A percentile compares a stretch with the other conserved stretches of the same genome.
phyloP scores from a whole-genome alignment of 176 grass and related monocot genomes.

The Rhipidocladum racemiflorum region DNA sequence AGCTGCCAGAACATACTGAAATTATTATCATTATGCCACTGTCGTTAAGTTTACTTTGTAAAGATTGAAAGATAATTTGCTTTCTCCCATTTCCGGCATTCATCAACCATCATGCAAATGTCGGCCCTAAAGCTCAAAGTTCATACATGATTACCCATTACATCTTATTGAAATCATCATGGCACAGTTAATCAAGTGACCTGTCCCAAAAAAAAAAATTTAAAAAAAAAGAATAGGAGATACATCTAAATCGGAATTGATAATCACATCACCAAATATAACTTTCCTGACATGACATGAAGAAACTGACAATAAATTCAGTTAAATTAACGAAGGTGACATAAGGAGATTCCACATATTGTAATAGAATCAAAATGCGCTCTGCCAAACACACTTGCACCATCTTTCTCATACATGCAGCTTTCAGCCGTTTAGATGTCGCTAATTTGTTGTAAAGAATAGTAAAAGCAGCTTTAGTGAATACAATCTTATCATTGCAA shows the following conservation, averaged over 20 bases:
- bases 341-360: neutral
- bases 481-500: neutral
- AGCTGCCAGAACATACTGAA: neutral
- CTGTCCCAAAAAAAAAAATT: neutral
- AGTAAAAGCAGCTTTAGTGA: neutral
- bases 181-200: neutral
- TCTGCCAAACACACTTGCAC: neutral
- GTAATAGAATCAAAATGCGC: neutral
- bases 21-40: neutral
- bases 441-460: conserved; percentile 20
- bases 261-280: conserved; percentile 1
- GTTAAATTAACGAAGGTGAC: neutral
- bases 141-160: conserved; percentile 1
- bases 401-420: neutral
- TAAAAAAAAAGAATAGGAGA: neutral
- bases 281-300: neutral
- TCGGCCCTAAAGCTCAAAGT: neutral
- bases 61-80: neutral
- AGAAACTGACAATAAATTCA: neutral
- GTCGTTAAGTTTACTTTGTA: neutral
- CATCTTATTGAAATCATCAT: neutral
- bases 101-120: neutral
- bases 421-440: conserved; percentile 24
- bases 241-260: neutral
- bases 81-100: neutral